Base-by-base conservation (phyloP, 2,329 filamentous ascomycete genomes). In the Hypomyces perniciosus region DNA sequence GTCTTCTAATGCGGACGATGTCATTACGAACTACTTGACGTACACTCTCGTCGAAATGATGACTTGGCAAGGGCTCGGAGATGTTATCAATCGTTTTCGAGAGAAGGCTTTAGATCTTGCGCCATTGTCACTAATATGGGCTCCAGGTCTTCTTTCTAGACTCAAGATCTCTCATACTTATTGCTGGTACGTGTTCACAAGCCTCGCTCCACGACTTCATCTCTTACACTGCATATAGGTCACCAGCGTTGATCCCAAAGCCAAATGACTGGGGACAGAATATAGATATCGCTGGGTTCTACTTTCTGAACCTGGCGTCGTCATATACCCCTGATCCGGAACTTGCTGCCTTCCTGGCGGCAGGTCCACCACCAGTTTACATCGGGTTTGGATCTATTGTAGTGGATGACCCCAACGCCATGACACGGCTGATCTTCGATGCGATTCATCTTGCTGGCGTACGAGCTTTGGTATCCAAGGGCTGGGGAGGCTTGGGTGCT, bases 41-140 rank as follows among this genome's bases (percentile, higher is more conserved):
- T 96, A 95, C 61, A 83, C 85, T 0, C 73, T 95, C 20, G 86
- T 95, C 2, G 90, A 96, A 58, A 88, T 95, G 80, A 83, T 96
- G 77, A 91, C 90, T 8, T 95, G 90, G 90, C 90, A 96, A 68
- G 90, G 90, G 0, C 72, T 96, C 4, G 91, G 91, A 35, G 91
- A 96, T 66, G 75, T 96, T 5, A 92, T 96, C 63, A 96, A 97
- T 63, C 79, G 84, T 8, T 96, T 96, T 62, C 78, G 91, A 47
- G 83, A 85, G 57, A 83, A 84, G 52, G 80, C 80, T 10, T 75
- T 95, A 1, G 85, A 86, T 28, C 72, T 96, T 1, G 86, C 93
- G 41, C 80, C 86, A 0, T 76, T 96, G 39, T 90, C 86, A 54
- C 73, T 89, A 6, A 84, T 95, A 44, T 92, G 86, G 79, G 91